Base-by-base conservation (phyloP, 306 rosid genomes). In the Cucurbita ficifolia region DNA sequence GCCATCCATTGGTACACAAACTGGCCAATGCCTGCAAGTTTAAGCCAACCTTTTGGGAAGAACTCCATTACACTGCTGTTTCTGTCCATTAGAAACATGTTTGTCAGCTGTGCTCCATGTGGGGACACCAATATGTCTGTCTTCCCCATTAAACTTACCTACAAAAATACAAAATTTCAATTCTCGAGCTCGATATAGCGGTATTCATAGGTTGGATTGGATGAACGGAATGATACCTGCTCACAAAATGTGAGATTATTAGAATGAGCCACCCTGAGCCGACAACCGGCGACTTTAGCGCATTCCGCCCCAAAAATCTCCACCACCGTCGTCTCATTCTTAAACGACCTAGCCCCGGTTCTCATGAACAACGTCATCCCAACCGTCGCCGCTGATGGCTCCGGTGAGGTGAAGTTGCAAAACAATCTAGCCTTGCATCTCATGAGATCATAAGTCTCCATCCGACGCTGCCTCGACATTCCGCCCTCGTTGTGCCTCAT, bases 401-500 rank as follows among this genome's bases (percentile, higher is more conserved):
- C 36, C 2, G 53, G 10, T 58, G 63, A 50, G 63, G 76, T 79
- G 14, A 88, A 68, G 17, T 84, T 84, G 76, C 92, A 89, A 10
- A 76, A 84, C 46, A 69, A 12, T 76, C 90, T 86, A 4, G 96
- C 89, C 77, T 83, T 87, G n/a, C 87, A 86, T 75, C 92, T 79
- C 84, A 90, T 83, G 17, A 80, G 60, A 84, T 87, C 92, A 75
- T 70, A 89, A 10, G 72, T 84, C 79, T 84, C 92, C 87, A 80
- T 81, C 49, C 88, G 82, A 55, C 77, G 82, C 67, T 81, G 76
- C 79, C 88, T 84, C 7, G 81, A 84, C 88, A 89, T 89, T 65
- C 89, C 92, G 18, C 92, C 96, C 43, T 90, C 96, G 3, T 87
- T 83, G 69, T 90, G 92, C 76, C 92, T 83, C 89, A 80, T 86